phyloP scores from a whole-genome alignment of 805 yeast species.

The Wickerhamomyces sydowiorum region DNA sequence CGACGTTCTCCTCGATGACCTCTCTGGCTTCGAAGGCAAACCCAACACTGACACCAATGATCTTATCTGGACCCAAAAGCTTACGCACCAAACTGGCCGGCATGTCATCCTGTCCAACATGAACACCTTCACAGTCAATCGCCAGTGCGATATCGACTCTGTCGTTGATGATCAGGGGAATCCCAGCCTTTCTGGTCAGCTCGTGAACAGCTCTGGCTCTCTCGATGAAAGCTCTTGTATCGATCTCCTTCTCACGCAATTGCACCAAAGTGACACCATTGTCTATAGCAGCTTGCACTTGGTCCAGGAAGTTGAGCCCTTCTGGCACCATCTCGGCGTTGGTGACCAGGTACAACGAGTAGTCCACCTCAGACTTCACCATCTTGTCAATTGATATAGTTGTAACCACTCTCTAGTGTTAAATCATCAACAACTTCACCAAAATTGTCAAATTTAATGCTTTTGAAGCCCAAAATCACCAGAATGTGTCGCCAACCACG shows the following conservation, averaged over 20 bases:
- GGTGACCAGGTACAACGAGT: slow-evolving; percentile 72
- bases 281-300: slow-evolving; percentile 55
- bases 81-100: slow-evolving; percentile 44
- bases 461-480: too few species aligned
- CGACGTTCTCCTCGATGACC: slow-evolving; percentile 38
- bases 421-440: too few species aligned
- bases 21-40: slow-evolving; percentile 46
- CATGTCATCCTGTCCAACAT: slow-evolving; percentile 92
- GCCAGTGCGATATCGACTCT: slow-evolving; percentile 88
- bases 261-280: slow-evolving; percentile 82
- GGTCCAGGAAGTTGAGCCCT: slow-evolving; percentile 47
- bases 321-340: slow-evolving; percentile 71
- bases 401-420: too few species aligned
- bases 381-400: too few species aligned
- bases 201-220: slow-evolving; percentile 57
- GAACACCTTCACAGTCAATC: slow-evolving; percentile 85
- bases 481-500: too few species aligned
- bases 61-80: slow-evolving; percentile 66
- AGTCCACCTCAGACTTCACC: slow-evolving; percentile 29
- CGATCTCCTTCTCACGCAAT: slow-evolving; percentile 70
- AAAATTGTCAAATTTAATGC: too few species aligned
- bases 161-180: slow-evolving; percentile 83
- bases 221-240: slow-evolving; percentile 60
- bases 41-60: slow-evolving; percentile 75
- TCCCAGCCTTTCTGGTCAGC: slow-evolving; percentile 49